Percentiles rank a stretch among this genome's conserved stretches.
Evolutionary conservation across 345 rosid species (phyloP).

Genomic region (Jatropha curcas): DNA sequence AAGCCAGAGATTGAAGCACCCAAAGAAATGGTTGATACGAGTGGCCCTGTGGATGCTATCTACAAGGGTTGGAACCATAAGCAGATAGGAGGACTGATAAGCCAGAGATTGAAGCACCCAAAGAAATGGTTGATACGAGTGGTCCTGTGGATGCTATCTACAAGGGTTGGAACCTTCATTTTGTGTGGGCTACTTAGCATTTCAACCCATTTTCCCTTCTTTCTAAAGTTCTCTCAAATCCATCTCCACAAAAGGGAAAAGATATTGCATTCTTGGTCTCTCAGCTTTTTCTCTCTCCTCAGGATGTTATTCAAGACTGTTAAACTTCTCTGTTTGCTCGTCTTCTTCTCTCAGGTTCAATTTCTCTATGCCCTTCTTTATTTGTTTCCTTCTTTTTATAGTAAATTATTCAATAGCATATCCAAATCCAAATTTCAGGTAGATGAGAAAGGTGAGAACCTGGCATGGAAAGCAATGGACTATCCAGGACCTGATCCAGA

Average conservation of each 20-base stretch:
- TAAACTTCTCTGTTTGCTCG: conserved; percentile 56
- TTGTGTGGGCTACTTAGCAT: conserved; percentile 64
- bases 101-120: conserved; percentile 69
- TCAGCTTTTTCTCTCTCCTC: conserved; percentile 43
- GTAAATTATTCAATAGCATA: too few relatives aligned
- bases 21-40: conserved; percentile 64
- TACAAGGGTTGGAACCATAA: conserved; percentile 68
- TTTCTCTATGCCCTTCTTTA: not conserved
- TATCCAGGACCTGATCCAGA: conserved; percentile 68
- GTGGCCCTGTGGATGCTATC: conserved; percentile 58
- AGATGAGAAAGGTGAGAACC: conserved; percentile 52
- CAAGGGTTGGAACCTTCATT: conserved; percentile 66
- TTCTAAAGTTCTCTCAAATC: conserved; percentile 48
- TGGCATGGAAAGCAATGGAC: conserved; percentile 75
- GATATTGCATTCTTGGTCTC: conserved; percentile 55
- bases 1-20: conserved; percentile 64
- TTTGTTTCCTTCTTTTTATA: not conserved
- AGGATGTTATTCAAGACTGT: conserved; percentile 57
- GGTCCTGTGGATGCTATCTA: conserved; percentile 61
- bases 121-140: conserved; percentile 58
- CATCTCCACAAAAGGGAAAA: conserved; percentile 45
- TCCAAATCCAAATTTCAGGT: conserved; percentile 52
- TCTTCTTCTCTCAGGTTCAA: conserved; percentile 74
- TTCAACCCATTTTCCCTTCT: conserved; percentile 50
- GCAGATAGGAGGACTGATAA: conserved; percentile 59